phyloP scores from a whole-genome alignment of 768 basidiomycete genomes.

The Hygrocybe coccinea region DNA sequence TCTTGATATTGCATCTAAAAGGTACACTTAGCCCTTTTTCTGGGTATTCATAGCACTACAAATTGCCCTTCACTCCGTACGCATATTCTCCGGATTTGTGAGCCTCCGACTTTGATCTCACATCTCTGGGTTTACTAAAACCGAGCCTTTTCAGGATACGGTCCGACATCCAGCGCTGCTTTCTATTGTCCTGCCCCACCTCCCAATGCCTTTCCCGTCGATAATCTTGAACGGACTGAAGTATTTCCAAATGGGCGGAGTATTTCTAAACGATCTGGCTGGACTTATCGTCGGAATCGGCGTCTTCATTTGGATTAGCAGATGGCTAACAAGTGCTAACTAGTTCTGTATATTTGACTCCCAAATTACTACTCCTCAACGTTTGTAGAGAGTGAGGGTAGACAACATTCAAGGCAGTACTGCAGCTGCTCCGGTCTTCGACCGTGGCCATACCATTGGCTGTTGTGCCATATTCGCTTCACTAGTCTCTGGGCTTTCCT shows the following conservation, averaged over 20 bases:
- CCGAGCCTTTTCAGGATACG: constrained; percentile 42
- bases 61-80: constrained; percentile 63
- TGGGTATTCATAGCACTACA: constrained; percentile 77
- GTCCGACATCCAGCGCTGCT: constrained; percentile 57
- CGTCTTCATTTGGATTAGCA: constrained; percentile 51
- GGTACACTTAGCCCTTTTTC: constrained; percentile 60
- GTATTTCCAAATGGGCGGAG: constrained; percentile 62
- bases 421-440: constrained; percentile 23
- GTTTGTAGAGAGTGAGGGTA: background rate
- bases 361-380: no score
- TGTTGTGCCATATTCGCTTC: constrained; percentile 9
- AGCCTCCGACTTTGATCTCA: constrained; percentile 25
- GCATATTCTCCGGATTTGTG: constrained; percentile 67
- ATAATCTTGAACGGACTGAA: constrained; percentile 59
- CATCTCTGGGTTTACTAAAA: background rate
- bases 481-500: constrained; percentile 10
- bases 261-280: constrained; percentile 69
- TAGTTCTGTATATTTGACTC: background rate
- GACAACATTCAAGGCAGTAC: constrained; percentile 22
- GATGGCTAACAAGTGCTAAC: constrained; percentile 33
- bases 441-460: constrained; percentile 8
- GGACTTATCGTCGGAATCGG: constrained; percentile 69
- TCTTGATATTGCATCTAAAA: background rate
- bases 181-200: constrained; percentile 54
- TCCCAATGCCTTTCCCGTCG: constrained; percentile 60